Evolutionary conservation across 73 alveolate species (phyloP).

Genomic region (Stentor coeruleus): DNA sequence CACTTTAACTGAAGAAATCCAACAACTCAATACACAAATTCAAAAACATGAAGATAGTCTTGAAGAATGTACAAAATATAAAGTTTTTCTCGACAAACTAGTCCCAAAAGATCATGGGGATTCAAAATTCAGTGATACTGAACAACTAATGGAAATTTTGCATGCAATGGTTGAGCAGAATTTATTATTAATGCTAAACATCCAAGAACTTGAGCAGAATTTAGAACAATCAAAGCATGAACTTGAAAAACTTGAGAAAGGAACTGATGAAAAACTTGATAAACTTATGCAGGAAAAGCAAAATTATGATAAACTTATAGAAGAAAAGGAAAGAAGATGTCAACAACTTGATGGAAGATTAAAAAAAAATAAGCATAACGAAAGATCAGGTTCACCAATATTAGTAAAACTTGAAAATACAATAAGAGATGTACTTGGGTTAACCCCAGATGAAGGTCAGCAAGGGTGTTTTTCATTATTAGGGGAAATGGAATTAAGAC

Average conservation of each 20-base stretch:
- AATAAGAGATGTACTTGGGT: not conserved
- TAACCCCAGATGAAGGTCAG: slow-evolving; percentile 9
- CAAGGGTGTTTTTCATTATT: not conserved
- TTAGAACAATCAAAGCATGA: slow-evolving; percentile 22
- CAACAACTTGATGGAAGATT: not conserved
- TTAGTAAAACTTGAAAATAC: not conserved
- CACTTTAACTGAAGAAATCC: slow-evolving; percentile 14
- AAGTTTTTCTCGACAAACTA: slow-evolving; percentile 20
- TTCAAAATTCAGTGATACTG: not conserved
- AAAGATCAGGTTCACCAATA: not conserved
- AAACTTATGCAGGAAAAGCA: not conserved
- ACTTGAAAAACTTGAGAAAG: not conserved
- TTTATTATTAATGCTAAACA: not conserved
- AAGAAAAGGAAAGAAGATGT: slow-evolving; percentile 18
- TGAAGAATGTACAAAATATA: slow-evolving; percentile 17
- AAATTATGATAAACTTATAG: not conserved
- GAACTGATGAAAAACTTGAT: not conserved
- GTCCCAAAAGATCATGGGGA: not conserved
- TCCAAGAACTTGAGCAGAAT: slow-evolving; percentile 17
- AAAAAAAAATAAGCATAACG: not conserved
- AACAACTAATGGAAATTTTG: slow-evolving; percentile 8
- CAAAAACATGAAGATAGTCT: slow-evolving; percentile 13
- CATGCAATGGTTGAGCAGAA: slow-evolving; percentile 12
- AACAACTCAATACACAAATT: not conserved
- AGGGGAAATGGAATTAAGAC: not conserved